A percentile compares a stretch with the other conserved stretches of the same genome.
Conservation (phyloP, 352 stramenopile genomes). For the Halophytophthora batemanensis region DNA sequence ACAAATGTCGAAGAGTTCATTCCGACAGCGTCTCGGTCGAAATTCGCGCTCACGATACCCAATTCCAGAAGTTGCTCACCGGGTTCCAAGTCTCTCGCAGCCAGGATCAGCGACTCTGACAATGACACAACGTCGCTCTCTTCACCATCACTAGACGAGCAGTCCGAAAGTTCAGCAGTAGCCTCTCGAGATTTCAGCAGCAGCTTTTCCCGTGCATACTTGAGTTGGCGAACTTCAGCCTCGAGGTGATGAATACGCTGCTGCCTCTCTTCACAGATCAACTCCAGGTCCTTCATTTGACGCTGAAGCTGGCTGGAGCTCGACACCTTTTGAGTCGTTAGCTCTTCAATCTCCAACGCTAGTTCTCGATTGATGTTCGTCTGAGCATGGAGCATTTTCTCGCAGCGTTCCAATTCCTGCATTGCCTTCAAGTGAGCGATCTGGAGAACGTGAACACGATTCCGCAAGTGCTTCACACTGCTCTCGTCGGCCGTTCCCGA, state of each 20-base stretch:
- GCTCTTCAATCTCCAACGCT: conserved; percentile 87
- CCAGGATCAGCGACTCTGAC: conserved; percentile 66
- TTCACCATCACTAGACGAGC: conserved; percentile 40
- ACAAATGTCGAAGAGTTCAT: conserved; percentile 87
- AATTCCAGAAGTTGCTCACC: conserved; percentile 92
- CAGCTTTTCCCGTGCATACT: conserved; percentile 69
- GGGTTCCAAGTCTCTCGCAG: conserved; percentile 52
- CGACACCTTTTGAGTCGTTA: conserved; percentile 69
- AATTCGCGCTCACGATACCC: conserved; percentile 70
- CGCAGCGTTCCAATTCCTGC: conserved; percentile 89
- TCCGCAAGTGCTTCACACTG: conserved; percentile 59
- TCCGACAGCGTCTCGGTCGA: conserved; percentile 67
- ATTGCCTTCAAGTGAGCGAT: conserved; percentile 87
- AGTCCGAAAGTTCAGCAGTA: conserved; percentile 18
- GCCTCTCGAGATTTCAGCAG: conserved; percentile 24
- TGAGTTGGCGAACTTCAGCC: conserved; percentile 84
- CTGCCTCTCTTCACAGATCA: conserved; percentile 77
- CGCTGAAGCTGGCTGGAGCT: conserved; percentile 71
- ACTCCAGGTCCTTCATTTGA: conserved; percentile 84
- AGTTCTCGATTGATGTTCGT: conserved; percentile 94
- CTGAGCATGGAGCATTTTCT: conserved; percentile 94
- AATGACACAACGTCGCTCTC: conserved; percentile 48
- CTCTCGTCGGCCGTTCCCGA: conserved; percentile 17
- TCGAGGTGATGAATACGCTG: conserved; percentile 82
- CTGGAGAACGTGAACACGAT: conserved; percentile 86